A percentile compares a stretch with the other conserved stretches of the same genome.
Conservation (phyloP, 768 basidiomycete species). For the Chlorophyllum brunneum region DNA sequence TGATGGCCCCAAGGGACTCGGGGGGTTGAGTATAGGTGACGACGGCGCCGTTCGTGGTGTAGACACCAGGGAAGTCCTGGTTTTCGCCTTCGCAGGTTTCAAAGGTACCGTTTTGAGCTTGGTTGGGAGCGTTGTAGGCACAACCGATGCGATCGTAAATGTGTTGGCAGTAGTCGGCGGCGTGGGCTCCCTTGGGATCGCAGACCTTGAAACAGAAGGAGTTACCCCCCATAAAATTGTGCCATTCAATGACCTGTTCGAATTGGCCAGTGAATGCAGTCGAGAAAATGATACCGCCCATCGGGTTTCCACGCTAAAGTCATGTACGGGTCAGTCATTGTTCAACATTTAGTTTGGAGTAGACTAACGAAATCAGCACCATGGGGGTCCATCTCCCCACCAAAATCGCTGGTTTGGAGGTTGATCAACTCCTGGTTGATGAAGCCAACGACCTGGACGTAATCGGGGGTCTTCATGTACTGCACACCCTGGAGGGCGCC, state of each 20-base stretch:
- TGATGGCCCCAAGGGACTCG: slow-evolving; percentile 34
- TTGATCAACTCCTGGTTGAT: slow-evolving; percentile 60
- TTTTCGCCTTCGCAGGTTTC: slow-evolving; percentile 65
- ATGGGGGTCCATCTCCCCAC: slow-evolving; percentile 78
- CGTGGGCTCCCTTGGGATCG: slow-evolving; percentile 50
- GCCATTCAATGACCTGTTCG: slow-evolving; percentile 65
- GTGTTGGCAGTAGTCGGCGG: slow-evolving; percentile 61
- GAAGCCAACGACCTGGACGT: slow-evolving; percentile 59
- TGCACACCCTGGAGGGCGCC: slow-evolving; percentile 66
- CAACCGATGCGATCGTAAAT: slow-evolving; percentile 75
- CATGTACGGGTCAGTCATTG: slow-evolving; percentile 24
- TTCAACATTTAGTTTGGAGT: not conserved
- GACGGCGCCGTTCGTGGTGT: slow-evolving; percentile 31
- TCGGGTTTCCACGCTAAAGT: slow-evolving; percentile 79
- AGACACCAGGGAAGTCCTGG: slow-evolving; percentile 56
- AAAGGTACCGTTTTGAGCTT: slow-evolving; percentile 55
- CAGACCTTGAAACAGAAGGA: slow-evolving; percentile 73
- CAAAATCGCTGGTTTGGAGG: slow-evolving; percentile 48
- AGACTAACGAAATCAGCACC: slow-evolving; percentile 53
- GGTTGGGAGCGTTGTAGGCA: slow-evolving; percentile 66
- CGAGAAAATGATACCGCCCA: slow-evolving; percentile 69
- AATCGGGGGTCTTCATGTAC: slow-evolving; percentile 53
- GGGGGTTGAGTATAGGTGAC: slow-evolving; percentile 37
- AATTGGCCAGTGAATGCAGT: slow-evolving; percentile 42
- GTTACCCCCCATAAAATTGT: slow-evolving; percentile 66